Conservation (phyloP, 208 protist genomes). For the Trichomonas vaginalis region DNA sequence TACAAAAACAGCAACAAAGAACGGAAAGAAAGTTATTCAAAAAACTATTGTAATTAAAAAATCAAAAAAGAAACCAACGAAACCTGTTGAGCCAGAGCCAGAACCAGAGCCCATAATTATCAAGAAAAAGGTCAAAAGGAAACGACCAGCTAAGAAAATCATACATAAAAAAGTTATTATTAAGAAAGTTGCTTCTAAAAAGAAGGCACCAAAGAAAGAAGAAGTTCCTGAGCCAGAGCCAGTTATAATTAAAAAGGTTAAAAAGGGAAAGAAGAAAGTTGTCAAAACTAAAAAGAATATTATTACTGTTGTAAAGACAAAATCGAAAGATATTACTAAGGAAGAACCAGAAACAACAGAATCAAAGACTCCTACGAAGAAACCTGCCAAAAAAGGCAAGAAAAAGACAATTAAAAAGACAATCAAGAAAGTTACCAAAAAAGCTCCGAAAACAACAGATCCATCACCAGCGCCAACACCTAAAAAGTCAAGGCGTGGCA, state of each 20-base stretch:
- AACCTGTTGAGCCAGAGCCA: background rate
- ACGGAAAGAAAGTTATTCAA: background rate
- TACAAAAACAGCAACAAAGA: too few relatives aligned
- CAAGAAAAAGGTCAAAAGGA: background rate
- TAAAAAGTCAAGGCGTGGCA: background rate
- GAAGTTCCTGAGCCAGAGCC: background rate
- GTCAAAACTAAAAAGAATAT: background rate
- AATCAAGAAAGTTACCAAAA: too few relatives aligned
- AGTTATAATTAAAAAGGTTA: background rate
- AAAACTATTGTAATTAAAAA: background rate
- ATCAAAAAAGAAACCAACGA: background rate
- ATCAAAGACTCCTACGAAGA: background rate
- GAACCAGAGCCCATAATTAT: background rate
- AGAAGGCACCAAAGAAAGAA: background rate
- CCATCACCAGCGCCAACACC: background rate
- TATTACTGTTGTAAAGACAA: background rate
- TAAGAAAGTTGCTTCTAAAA: background rate
- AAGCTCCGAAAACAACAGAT: too few relatives aligned
- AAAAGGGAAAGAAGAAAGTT: background rate
- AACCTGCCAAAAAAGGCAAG: too few relatives aligned
- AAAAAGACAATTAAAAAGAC: too few relatives aligned
- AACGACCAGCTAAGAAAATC: background rate
- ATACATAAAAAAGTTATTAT: background rate
- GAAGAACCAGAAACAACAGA: background rate
- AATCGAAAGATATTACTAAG: background rate